Conservation (phyloP, 305 asterid genomes). For the Monarda citriodora region DNA sequence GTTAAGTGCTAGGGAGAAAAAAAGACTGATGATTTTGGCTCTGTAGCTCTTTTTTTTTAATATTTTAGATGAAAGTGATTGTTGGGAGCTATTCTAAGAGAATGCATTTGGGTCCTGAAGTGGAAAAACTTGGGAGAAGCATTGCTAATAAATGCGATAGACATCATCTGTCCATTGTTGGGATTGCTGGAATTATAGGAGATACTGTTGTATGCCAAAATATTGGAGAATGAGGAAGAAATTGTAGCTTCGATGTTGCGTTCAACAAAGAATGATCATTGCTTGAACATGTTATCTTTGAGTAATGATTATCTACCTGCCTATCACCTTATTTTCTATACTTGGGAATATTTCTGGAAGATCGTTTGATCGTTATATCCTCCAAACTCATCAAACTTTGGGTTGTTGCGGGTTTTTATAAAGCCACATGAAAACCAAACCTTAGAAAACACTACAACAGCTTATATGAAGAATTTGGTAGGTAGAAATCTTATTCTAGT, state of each 20-base stretch:
- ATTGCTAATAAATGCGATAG: conserved; percentile 9
- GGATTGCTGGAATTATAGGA: conserved; percentile 5
- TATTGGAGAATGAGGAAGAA: conserved; percentile 6
- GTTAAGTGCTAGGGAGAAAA: conserved; percentile 10
- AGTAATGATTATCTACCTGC: conserved; percentile 15
- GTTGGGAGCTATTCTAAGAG: conserved; percentile 12
- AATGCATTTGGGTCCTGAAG: conserved; percentile 13
- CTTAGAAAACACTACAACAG: background rate
- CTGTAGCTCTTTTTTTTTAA: background rate
- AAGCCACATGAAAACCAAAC: conserved; percentile 2
- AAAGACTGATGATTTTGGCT: conserved; percentile 9
- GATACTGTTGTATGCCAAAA: background rate
- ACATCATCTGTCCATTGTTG: conserved; percentile 12
- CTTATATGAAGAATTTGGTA: conserved; percentile 8
- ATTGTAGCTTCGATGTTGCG: background rate
- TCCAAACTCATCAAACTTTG: conserved; percentile 16
- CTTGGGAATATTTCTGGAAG: conserved; percentile 14
- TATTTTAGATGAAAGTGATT: background rate
- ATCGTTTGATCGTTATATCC: background rate
- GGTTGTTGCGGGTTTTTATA: conserved; percentile 14
- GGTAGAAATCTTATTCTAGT: conserved; percentile 17
- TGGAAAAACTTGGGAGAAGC: conserved; percentile 6
- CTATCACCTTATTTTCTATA: conserved; percentile 10
- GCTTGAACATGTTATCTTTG: conserved; percentile 14
- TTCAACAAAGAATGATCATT: background rate